These are phyloP conservation scores for Cryptococcus jaspeensis DNA, from an alignment of 1,284 basidiomycete species.

Conservation along the genomic window DNA sequence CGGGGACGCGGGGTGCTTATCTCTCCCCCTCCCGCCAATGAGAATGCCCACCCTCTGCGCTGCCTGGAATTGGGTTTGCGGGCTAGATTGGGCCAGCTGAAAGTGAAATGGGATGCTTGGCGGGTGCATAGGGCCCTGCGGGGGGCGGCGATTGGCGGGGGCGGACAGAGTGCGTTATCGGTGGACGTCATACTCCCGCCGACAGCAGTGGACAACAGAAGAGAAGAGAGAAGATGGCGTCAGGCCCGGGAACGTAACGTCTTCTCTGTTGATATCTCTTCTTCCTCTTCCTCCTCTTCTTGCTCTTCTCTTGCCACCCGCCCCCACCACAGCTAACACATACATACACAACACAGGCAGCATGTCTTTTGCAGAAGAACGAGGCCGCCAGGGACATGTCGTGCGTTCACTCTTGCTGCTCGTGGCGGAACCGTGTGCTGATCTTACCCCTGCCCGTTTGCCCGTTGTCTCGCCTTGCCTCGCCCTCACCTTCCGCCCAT, in stretches of 20 bases:
- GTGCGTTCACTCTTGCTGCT: not conserved
- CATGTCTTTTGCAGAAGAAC: constrained; percentile 33
- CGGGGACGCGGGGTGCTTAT: no score
- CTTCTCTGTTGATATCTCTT: not conserved
- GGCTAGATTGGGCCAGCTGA: not conserved
- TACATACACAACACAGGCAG: constrained; percentile 17
- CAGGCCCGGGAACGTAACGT: not conserved
- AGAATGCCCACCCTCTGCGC: no score
- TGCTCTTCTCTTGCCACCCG: not conserved
- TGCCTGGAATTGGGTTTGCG: no score
- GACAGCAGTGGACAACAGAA: not conserved
- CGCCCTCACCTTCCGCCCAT: no score
- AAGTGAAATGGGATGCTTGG: no score
- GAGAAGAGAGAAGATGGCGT: not conserved
- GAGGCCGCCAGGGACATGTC: constrained; percentile 29
- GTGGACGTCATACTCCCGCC: no score
- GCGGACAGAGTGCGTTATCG: no score
- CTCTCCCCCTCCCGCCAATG: no score
- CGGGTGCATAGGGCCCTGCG: no score
- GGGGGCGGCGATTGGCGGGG: no score
- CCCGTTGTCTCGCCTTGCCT: no score
- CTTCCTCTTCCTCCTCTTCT: no score
- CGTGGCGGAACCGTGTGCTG: not conserved
- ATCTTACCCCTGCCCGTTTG: not conserved
- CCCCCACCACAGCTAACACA: not conserved